A percentile compares a stretch with the other conserved stretches of the same genome.
Evolutionary conservation across 2,329 filamentous ascomycete species (phyloP).

Genomic region (Helotiales sp.): DNA sequence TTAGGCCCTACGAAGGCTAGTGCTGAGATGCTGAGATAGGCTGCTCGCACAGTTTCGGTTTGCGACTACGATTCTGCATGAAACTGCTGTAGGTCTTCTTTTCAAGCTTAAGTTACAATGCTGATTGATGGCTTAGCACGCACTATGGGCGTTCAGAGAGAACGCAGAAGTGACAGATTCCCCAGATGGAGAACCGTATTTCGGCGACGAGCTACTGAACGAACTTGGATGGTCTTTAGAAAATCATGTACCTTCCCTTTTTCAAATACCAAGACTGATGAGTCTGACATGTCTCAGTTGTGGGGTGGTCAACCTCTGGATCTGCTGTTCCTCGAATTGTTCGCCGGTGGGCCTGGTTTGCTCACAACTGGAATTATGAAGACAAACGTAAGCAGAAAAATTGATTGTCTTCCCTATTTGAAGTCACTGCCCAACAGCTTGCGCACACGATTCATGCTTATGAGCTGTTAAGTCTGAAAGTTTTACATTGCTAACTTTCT

Average conservation of each 20-base stretch:
- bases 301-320: constrained; percentile 1
- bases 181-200: constrained; percentile 2
- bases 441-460: too few relatives aligned
- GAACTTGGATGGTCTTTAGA: constrained; percentile 10
- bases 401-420: too few relatives aligned
- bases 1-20: too few relatives aligned
- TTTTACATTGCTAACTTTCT: too few relatives aligned
- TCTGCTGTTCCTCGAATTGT: not conserved
- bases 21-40: not conserved
- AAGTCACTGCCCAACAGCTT: too few relatives aligned
- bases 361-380: not conserved
- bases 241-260: not conserved
- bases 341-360: constrained; percentile 3
- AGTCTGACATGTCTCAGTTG: not conserved
- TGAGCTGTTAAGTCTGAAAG: too few relatives aligned
- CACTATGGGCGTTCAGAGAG: not conserved
- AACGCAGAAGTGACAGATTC: not conserved
- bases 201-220: constrained; percentile 6
- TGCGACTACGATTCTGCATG: constrained; percentile 4
- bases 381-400: constrained; percentile 1
- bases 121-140: not conserved
- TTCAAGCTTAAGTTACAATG: not conserved
- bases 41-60: constrained; percentile 4
- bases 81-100: constrained; percentile 1
- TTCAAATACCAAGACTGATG: not conserved